Evolutionary conservation across 768 basidiomycete species (phyloP), one percentile per base, ranked within the genome.

Genomic region (Phallus indusiatus): DNA sequence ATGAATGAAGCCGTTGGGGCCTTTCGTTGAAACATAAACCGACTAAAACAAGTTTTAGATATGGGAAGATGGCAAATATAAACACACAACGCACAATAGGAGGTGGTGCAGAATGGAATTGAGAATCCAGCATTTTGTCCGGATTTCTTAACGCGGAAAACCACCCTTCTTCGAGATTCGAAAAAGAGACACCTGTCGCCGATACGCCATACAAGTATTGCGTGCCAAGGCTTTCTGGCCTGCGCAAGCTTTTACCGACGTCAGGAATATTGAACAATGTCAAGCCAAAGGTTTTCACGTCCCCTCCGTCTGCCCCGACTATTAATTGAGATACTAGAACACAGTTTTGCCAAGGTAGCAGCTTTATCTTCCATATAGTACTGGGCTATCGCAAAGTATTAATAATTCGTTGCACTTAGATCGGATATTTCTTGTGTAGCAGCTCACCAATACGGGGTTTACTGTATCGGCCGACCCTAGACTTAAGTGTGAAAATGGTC

Each of bases 1-100:
- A 14, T 59, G 57, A 42, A 51, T 1, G 18, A 59, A 42, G 10
- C 57, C 57, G 8, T 51, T 51, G n/a, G 57, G 57, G 20, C 21
- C 17, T 20, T 50, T 59, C 12, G 47, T 51, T 3, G 57, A n/a
- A 0, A 59, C 57, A 21, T 50, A 59, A 17, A 59, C 52, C 10
- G 57, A 59, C 20, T 42, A 42, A 42, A 14, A 42, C 9, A 14
- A 2, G 42, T 14, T 42, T 5, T 10, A 42, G 12, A 14, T 12
- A 42, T 42, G 42, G 9, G 9, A n/a, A 42, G 3, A 42, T 11
- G n/a, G 2, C 42, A 42, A n/a, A 42, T 5, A 12, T 4, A n/a
- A 42, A 42, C 42, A 42, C 42, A 42, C 28, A 7, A 42, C 42
- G n/a, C 12, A 42, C 42, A 4, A 42, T 12, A 14, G 42, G 42